These are phyloP conservation scores for Pisolithus microcarpus DNA, from an alignment of 768 basidiomycete genomes.

Conservation along the genomic window DNA sequence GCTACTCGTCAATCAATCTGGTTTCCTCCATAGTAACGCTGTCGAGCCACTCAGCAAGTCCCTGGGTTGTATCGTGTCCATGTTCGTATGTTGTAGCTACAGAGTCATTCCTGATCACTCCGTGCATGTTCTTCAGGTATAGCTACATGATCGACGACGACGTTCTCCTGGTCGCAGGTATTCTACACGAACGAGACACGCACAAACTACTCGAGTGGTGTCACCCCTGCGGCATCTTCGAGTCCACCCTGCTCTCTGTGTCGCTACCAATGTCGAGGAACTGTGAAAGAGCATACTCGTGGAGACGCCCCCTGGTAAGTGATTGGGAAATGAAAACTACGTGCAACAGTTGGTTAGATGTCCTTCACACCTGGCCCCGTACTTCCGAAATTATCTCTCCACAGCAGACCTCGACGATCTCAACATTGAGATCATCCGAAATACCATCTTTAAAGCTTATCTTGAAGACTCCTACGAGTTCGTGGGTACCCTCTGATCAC, in stretches of 20 bases:
- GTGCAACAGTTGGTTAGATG: too few relatives aligned
- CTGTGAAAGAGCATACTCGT: conserved; percentile 94
- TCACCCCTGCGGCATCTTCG: conserved; percentile 94
- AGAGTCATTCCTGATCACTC: conserved; percentile 2
- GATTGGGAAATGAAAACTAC: background rate
- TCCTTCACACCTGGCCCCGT: conserved; percentile 53
- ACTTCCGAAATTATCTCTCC: conserved; percentile 93
- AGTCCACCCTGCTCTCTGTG: conserved; percentile 98
- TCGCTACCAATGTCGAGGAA: conserved; percentile 98
- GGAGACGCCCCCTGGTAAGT: conserved; percentile 91
- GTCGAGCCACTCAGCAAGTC: conserved; percentile 88
- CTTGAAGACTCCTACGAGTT: too few relatives aligned
- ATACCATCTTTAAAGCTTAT: conserved; percentile 98
- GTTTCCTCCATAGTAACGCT: conserved; percentile 84
- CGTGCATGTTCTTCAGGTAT: conserved; percentile 47
- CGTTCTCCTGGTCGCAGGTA: conserved; percentile 93
- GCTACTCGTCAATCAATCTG: conserved; percentile 94
- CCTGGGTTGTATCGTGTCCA: conserved; percentile 96
- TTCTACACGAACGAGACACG: conserved; percentile 93
- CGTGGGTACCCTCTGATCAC: too few relatives aligned
- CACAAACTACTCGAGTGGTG: conserved; percentile 94
- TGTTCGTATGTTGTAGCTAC: conserved; percentile 12
- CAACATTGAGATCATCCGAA: conserved; percentile 99
- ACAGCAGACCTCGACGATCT: conserved; percentile 96
- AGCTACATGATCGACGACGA: conserved; percentile 99